These are phyloP conservation scores for Plasmodium falciparum DNA, from an alignment of 169 alveolate species.

Conservation along the genomic window DNA sequence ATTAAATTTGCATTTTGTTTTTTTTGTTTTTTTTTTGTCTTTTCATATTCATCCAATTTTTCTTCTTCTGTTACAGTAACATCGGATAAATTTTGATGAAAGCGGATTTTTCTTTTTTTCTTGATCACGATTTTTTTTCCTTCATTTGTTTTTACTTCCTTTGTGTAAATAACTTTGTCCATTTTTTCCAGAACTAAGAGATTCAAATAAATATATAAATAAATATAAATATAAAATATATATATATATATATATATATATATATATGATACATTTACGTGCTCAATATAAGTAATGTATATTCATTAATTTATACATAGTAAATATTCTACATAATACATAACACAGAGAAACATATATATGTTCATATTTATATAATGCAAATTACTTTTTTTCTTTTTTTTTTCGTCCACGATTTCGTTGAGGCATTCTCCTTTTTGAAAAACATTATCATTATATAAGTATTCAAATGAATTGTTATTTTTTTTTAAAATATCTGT, in stretches of 20 bases:
- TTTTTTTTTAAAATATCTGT: constrained; percentile 16
- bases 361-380: neutral
- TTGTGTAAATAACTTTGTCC: constrained; percentile 71
- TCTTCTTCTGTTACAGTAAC: constrained; percentile 76
- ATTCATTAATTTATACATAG: neutral
- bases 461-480: constrained; percentile 8
- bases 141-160: constrained; percentile 65
- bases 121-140: constrained; percentile 71
- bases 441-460: constrained; percentile 33
- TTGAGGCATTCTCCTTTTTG: constrained; percentile 30
- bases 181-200: constrained; percentile 55
- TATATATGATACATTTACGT: neutral
- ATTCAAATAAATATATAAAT: neutral
- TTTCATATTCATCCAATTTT: constrained; percentile 56
- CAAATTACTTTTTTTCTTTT: constrained; percentile 24
- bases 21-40: constrained; percentile 56
- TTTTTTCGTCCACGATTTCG: constrained; percentile 31
- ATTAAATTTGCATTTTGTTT: constrained; percentile 37
- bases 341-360: neutral
- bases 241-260: neutral
- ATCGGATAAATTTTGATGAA: constrained; percentile 71
- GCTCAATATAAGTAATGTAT: neutral
- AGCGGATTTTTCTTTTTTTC: constrained; percentile 73
- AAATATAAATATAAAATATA: neutral
- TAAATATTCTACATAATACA: too few species aligned